Conservation (phyloP, 2,329 filamentous ascomycete genomes). For the Penicillium sp. region DNA sequence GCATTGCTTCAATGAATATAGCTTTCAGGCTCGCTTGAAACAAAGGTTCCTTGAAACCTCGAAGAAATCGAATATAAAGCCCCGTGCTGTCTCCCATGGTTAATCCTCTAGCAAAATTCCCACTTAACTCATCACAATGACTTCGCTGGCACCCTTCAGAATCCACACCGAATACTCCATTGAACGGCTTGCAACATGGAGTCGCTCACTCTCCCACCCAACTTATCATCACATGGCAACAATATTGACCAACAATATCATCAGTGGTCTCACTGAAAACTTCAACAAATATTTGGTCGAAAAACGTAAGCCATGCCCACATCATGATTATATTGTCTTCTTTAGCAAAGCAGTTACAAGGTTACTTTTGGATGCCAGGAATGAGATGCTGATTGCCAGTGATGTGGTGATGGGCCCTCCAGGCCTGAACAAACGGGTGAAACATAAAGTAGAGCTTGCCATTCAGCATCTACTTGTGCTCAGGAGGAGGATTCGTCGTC, state of each 20-base stretch:
- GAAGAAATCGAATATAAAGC: background rate
- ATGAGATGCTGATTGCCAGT: background rate
- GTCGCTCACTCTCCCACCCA: background rate
- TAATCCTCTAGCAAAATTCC: background rate
- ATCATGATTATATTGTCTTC: background rate
- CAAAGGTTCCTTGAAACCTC: background rate
- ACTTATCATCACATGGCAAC: background rate
- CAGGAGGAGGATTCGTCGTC: background rate
- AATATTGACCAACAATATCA: background rate
- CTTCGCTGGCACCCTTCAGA: background rate
- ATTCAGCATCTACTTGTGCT: background rate
- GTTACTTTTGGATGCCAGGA: background rate
- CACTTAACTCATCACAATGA: background rate
- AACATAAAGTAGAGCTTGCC: background rate
- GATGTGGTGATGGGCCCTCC: background rate
- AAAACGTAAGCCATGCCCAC: background rate
- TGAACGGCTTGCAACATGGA: background rate
- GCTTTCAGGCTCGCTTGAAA: background rate
- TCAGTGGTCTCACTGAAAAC: background rate
- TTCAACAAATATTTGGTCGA: background rate
- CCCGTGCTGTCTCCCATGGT: background rate
- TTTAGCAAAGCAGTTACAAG: background rate
- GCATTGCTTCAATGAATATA: background rate
- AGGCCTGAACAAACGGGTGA: background rate
- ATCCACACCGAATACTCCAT: background rate